phyloP scores from a whole-genome alignment of 352 stramenopile species.

The Thraustochytrium striatum region DNA sequence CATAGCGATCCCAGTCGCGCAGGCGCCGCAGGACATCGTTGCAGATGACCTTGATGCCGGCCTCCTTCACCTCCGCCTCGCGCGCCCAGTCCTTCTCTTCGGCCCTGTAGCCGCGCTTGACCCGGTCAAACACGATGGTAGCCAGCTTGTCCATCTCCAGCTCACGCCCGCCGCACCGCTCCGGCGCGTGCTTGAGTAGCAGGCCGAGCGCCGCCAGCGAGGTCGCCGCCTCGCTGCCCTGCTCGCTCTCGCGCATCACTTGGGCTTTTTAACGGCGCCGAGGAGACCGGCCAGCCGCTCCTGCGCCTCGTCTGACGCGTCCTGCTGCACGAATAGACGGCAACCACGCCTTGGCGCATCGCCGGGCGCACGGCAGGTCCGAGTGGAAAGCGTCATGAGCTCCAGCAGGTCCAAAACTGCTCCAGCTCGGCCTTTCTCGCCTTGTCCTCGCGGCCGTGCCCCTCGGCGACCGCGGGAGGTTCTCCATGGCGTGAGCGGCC shows the following conservation, averaged over 20 bases:
- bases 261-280: no score
- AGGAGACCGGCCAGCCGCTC: no score
- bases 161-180: neutral
- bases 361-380: no score
- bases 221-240: neutral
- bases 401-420: no score
- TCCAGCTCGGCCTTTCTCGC: no score
- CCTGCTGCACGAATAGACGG: neutral
- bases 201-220: neutral
- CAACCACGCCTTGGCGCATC: no score
- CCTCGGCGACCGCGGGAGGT: no score
- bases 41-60: conserved; percentile 10
- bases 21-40: conserved; percentile 5
- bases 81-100: neutral
- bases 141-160: neutral
- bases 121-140: neutral
- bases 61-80: neutral
- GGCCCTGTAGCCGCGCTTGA: neutral
- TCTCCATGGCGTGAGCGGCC: no score
- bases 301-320: neutral
- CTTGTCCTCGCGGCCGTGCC: no score
- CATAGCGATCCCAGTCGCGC: neutral
- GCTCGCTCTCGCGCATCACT: no score
- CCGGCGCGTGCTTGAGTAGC: neutral
- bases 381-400: no score